phyloP scores from a whole-genome alignment of 768 basidiomycete species.

The Filobasidium floriforme region DNA sequence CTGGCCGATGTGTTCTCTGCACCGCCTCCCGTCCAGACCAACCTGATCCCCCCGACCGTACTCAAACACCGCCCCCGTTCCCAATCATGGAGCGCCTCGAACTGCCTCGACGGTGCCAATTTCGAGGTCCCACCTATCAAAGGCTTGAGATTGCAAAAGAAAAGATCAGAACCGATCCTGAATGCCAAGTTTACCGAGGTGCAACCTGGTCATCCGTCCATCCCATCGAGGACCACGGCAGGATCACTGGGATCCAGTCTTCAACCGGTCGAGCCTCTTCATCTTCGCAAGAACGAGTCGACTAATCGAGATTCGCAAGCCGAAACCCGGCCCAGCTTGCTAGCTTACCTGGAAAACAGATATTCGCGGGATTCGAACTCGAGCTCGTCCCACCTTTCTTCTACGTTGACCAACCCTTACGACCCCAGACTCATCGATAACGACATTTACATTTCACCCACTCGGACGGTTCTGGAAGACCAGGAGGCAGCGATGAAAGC shows the following conservation, averaged over 20 bases:
- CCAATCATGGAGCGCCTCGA: background rate
- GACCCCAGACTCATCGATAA: background rate
- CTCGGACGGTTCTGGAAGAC: background rate
- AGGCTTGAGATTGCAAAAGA: background rate
- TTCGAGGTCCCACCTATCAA: background rate
- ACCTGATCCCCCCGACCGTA: background rate
- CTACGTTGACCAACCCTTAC: background rate
- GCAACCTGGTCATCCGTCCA: background rate
- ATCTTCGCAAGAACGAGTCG: too few relatives aligned
- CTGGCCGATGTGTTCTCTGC: background rate
- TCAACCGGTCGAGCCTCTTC: too few relatives aligned
- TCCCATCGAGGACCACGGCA: background rate
- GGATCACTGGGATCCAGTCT: background rate
- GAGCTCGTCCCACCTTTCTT: too few relatives aligned
- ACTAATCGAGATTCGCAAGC: too few relatives aligned
- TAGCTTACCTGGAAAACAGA: too few relatives aligned
- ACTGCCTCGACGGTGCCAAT: background rate
- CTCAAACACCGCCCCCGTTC: background rate
- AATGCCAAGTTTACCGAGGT: background rate
- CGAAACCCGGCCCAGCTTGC: too few relatives aligned
- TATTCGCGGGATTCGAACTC: too few relatives aligned
- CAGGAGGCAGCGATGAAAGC: background rate
- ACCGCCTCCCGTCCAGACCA: background rate
- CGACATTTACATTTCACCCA: background rate
- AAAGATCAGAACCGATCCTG: background rate